A percentile compares a stretch with the other conserved stretches of the same genome.
phyloP scores from a whole-genome alignment of 768 basidiomycete species.

The Hygrophoropsis aurantiaca region DNA sequence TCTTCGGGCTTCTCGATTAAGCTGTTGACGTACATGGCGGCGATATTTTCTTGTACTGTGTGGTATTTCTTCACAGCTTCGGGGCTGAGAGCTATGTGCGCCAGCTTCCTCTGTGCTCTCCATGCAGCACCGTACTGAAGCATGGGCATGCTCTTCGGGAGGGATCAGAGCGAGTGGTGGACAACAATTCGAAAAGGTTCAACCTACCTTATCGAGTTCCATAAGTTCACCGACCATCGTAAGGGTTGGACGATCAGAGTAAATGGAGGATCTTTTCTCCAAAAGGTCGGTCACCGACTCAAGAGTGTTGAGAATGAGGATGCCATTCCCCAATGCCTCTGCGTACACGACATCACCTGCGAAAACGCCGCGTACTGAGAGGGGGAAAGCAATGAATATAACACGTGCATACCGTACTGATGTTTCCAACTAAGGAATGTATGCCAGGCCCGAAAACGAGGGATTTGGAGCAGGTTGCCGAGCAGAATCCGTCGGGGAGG shows the following conservation, averaged over 20 bases:
- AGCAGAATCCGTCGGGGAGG: neutral
- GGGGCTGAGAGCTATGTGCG: constrained; percentile 27
- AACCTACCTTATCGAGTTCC: constrained; percentile 16
- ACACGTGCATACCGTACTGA: neutral
- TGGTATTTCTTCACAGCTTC: constrained; percentile 32
- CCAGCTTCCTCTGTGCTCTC: constrained; percentile 26
- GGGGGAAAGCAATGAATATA: too few relatives aligned
- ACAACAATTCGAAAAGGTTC: neutral
- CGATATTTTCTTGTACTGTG: constrained; percentile 27
- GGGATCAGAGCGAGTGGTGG: neutral
- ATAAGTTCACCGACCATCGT: constrained; percentile 37
- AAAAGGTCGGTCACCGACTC: constrained; percentile 27
- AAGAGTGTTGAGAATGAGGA: constrained; percentile 30
- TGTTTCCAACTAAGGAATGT: neutral
- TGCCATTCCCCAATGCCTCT: constrained; percentile 22
- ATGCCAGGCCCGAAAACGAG: constrained; percentile 1
- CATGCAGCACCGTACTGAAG: constrained; percentile 20
- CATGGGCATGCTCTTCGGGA: constrained; percentile 20
- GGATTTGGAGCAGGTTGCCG: constrained; percentile 4
- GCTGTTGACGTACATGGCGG: constrained; percentile 12
- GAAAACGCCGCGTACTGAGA: neutral
- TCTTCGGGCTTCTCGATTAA: constrained; percentile 13
- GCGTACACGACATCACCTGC: constrained; percentile 30
- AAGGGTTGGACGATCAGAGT: constrained; percentile 34
- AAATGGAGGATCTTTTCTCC: constrained; percentile 24